These are phyloP conservation scores for Polyporus tsugae DNA, from an alignment of 1,284 basidiomycete genomes.

Conservation along the genomic window DNA sequence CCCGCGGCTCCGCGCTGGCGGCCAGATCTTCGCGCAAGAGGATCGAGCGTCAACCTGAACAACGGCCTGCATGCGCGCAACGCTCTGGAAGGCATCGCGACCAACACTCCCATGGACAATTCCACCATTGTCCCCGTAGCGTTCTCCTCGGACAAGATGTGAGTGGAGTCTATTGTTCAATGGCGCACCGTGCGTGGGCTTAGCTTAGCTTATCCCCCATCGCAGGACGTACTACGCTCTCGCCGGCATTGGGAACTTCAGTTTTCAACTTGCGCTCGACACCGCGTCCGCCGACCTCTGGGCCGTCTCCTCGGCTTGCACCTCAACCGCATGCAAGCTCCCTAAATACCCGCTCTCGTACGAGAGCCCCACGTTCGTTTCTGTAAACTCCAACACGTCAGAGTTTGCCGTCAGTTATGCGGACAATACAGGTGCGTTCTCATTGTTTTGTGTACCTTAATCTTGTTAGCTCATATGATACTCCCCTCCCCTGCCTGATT, in stretches of 20 bases:
- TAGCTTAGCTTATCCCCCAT: slow-evolving; percentile 13
- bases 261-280: slow-evolving; percentile 75
- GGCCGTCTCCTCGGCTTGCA: slow-evolving; percentile 71
- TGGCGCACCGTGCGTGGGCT: not conserved
- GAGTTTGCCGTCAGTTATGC: slow-evolving; percentile 66
- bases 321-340: slow-evolving; percentile 58
- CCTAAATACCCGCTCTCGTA: slow-evolving; percentile 75
- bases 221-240: slow-evolving; percentile 72
- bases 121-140: slow-evolving; percentile 41
- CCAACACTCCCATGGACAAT: slow-evolving; percentile 32
- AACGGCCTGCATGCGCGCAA: slow-evolving; percentile 28
- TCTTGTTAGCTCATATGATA: not conserved
- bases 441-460: not conserved
- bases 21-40: slow-evolving; percentile 28
- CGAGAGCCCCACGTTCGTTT: slow-evolving; percentile 66
- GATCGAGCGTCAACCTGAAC: not conserved
- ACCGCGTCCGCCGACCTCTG: slow-evolving; percentile 82
- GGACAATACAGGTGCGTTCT: slow-evolving; percentile 65
- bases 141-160: slow-evolving; percentile 44
- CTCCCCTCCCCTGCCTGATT: not conserved
- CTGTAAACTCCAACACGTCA: slow-evolving; percentile 68
- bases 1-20: slow-evolving; percentile 28
- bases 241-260: slow-evolving; percentile 64
- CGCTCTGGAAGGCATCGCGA: slow-evolving; percentile 36
- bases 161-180: slow-evolving; percentile 24